These are phyloP conservation scores for Volvox reticuliferus DNA, from an alignment of 139 green algal genomes.

Conservation along the genomic window DNA sequence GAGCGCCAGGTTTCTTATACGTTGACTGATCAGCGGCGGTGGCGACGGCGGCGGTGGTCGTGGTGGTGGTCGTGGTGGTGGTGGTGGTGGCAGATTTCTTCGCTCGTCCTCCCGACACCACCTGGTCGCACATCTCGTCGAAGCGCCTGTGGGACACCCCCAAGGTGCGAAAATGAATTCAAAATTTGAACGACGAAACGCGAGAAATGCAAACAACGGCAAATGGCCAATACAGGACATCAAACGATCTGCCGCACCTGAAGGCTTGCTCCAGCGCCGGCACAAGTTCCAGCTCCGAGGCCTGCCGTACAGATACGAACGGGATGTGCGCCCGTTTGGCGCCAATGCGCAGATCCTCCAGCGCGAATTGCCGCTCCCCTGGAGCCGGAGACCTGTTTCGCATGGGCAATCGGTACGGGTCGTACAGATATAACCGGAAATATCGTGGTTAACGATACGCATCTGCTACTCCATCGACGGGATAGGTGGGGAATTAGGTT, in stretches of 20 bases:
- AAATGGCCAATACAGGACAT: background rate
- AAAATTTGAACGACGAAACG: background rate
- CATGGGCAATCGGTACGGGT: too few species aligned
- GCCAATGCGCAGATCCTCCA: conserved; percentile 6
- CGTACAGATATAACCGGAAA: too few species aligned
- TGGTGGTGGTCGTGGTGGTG: too few species aligned
- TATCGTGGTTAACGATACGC: too few species aligned
- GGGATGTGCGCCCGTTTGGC: conserved; percentile 3
- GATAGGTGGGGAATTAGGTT: too few species aligned
- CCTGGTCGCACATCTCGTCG: background rate
- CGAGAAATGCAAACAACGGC: background rate
- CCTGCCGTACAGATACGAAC: conserved; percentile 20
- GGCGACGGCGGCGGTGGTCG: too few species aligned
- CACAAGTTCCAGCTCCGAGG: background rate
- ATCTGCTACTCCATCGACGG: too few species aligned
- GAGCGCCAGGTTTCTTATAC: too few species aligned
- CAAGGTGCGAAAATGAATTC: background rate
- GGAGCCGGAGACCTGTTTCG: background rate
- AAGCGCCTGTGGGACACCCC: background rate
- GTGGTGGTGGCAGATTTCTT: too few species aligned
- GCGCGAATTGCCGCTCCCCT: conserved; percentile 26
- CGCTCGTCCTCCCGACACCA: background rate
- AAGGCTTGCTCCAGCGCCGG: background rate
- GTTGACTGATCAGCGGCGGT: too few species aligned
- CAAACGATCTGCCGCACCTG: background rate